phyloP scores from a whole-genome alignment of 257 asterid genomes.

The Solanum chmielewskii region DNA sequence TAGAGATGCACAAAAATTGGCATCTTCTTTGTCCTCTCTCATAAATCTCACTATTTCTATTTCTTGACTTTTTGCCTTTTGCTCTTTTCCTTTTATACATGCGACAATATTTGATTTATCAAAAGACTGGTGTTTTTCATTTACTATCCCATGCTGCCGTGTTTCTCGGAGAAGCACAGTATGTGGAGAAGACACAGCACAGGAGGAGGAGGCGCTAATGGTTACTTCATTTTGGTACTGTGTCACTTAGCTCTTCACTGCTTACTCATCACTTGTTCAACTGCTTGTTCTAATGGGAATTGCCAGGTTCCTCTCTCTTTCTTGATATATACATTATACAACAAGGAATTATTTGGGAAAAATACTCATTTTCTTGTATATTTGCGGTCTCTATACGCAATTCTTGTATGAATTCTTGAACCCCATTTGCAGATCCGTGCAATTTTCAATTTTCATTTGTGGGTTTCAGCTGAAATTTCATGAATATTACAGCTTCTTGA shows the following conservation, averaged over 20 bases:
- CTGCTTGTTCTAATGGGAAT: slow-evolving; percentile 55
- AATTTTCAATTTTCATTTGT: background rate
- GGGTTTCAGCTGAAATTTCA: slow-evolving; percentile 14
- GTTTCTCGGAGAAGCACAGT: slow-evolving; percentile 21
- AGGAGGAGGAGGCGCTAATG: background rate
- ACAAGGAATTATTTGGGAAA: background rate
- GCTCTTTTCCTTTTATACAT: background rate
- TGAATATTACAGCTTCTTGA: slow-evolving; percentile 50
- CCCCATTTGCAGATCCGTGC: slow-evolving; percentile 17
- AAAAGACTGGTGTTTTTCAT: background rate
- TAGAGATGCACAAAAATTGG: slow-evolving; percentile 6
- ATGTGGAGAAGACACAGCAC: slow-evolving; percentile 23
- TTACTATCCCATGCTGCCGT: slow-evolving; percentile 15
- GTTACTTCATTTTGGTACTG: slow-evolving; percentile 2
- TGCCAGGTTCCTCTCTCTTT: slow-evolving; percentile 49
- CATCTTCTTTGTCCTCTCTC: slow-evolving; percentile 1
- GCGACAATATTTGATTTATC: background rate
- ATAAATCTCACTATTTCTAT: background rate
- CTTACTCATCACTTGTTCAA: slow-evolving; percentile 13
- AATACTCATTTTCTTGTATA: background rate
- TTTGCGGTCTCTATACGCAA: background rate
- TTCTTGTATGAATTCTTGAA: background rate
- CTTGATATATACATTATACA: background rate
- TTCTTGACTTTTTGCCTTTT: background rate
- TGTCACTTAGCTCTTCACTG: slow-evolving; percentile 14